A percentile compares a stretch with the other conserved stretches of the same genome.
Evolutionary conservation across 2,329 filamentous ascomycete species (phyloP).

Genomic region (Aspergillus tanneri): DNA sequence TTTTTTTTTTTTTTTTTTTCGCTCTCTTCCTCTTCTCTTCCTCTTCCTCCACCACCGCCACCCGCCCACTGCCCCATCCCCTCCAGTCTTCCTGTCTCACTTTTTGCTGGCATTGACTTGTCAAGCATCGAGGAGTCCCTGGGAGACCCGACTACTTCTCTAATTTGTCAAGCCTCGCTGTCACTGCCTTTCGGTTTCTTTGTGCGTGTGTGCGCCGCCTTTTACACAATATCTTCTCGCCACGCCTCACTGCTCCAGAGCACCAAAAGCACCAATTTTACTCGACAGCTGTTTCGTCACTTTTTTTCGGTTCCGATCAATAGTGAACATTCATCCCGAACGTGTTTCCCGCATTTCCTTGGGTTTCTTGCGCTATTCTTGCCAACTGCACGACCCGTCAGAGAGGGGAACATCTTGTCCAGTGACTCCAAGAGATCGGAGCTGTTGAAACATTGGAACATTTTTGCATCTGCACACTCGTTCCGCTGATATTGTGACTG

Average conservation of each 20-base stretch:
- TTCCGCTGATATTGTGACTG: slow-evolving; percentile 9
- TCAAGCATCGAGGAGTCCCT: slow-evolving; percentile 44
- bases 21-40: slow-evolving; percentile 21
- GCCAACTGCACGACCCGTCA: slow-evolving; percentile 9
- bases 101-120: slow-evolving; percentile 53
- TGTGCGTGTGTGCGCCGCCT: slow-evolving; percentile 23
- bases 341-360: not conserved
- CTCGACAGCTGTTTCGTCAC: slow-evolving; percentile 1
- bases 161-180: slow-evolving; percentile 19
- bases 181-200: slow-evolving; percentile 19
- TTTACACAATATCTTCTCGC: slow-evolving; percentile 19
- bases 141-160: slow-evolving; percentile 25
- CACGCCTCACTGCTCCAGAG: slow-evolving; percentile 15
- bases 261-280: not conserved
- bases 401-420: slow-evolving; percentile 5
- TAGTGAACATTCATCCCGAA: not conserved
- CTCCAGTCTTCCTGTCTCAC: slow-evolving; percentile 31
- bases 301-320: not conserved
- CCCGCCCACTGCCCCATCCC: slow-evolving; percentile 25
- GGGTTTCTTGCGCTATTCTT: slow-evolving; percentile 1
- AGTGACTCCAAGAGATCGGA: slow-evolving; percentile 10
- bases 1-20: slow-evolving; percentile 4
- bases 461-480: slow-evolving; percentile 5
- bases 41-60: slow-evolving; percentile 26
- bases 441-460: slow-evolving; percentile 7